These are phyloP conservation scores for Imleria badia DNA, from an alignment of 768 basidiomycete genomes.

Conservation along the genomic window DNA sequence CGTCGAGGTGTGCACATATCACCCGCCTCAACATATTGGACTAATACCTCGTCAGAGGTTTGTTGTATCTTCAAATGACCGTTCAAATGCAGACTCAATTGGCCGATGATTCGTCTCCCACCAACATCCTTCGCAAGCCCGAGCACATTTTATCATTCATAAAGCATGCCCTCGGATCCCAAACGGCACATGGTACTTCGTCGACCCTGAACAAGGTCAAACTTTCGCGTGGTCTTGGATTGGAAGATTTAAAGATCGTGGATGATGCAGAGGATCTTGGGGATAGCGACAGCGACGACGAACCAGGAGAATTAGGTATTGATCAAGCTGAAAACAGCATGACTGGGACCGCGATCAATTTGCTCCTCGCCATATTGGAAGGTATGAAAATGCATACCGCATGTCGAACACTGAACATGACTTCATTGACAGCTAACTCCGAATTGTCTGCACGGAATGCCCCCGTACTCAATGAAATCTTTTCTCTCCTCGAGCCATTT, in stretches of 20 bases:
- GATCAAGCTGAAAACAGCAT: constrained; percentile 59
- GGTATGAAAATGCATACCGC: constrained; percentile 42
- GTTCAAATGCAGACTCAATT: constrained; percentile 77
- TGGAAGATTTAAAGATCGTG: constrained; percentile 40
- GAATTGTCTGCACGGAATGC: constrained; percentile 58
- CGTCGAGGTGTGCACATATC: constrained; percentile 19
- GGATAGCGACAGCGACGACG: constrained; percentile 60
- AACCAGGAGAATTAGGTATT: constrained; percentile 38
- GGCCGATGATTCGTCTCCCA: constrained; percentile 50
- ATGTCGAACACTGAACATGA: background rate
- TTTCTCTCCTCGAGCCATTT: constrained; percentile 58
- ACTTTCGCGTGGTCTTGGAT: constrained; percentile 23
- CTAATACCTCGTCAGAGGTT: constrained; percentile 42
- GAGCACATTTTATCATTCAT: constrained; percentile 80
- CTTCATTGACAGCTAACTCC: constrained; percentile 42
- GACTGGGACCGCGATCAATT: constrained; percentile 71
- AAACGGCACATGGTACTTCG: background rate
- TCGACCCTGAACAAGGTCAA: constrained; percentile 3
- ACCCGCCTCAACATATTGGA: background rate
- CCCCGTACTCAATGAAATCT: constrained; percentile 71
- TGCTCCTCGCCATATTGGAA: constrained; percentile 85
- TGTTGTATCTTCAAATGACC: constrained; percentile 78
- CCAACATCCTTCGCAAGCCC: constrained; percentile 60
- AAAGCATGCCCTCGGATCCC: constrained; percentile 67
- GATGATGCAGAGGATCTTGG: constrained; percentile 37